Evolutionary conservation across 805 yeast species (phyloP), one percentile per base, ranked within the genome.

Genomic region (Saccharomycopsis malanga): DNA sequence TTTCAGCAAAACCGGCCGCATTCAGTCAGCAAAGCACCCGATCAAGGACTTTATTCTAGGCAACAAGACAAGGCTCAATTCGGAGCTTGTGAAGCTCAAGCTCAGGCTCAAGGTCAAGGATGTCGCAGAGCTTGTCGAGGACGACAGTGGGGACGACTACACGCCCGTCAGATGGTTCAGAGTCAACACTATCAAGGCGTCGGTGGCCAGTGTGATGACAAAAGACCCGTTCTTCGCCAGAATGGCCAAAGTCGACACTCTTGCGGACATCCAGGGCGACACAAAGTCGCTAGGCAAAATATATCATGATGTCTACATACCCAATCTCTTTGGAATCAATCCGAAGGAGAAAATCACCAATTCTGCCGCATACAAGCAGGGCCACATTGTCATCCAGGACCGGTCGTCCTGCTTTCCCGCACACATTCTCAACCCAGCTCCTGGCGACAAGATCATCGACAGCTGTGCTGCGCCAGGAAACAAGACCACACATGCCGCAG

Each of bases 381-480:
- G 98, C 0, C 72, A 81, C 45, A 68, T 91, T 14, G 89, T 93
- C 46, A 86, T 93, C 51, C 99, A 93, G 65, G 98, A 93, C 61
- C 70, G 98, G 44, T 96, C 98, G 0, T 88, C 97, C 1, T 93
- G 98, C 62, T 88, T 93, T 60, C 99, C 99, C 0, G 96, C 94
- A 0, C 79, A 77, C 51, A 88, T 93, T 23, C 65, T 93, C 41
- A 70, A 76, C 52, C 86, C 91, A 0, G 46, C 61, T 0, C 69
- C 76, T 3, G 83, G 81, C 39, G 81, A 75, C 49, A 64, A 70
- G 21, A 78, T 88, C 9, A 84, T 93, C 39, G 99, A 93, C 65
- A 83, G 96, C 1, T 89, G 97, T 66, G 89, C 98, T 2, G 98
- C 99, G 0, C 99, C 99, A 3, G 99, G 99, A 4, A 93, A 93